Base-by-base conservation (phyloP, 2,329 filamentous ascomycete genomes). In the Aurifilum marmelostoma region DNA sequence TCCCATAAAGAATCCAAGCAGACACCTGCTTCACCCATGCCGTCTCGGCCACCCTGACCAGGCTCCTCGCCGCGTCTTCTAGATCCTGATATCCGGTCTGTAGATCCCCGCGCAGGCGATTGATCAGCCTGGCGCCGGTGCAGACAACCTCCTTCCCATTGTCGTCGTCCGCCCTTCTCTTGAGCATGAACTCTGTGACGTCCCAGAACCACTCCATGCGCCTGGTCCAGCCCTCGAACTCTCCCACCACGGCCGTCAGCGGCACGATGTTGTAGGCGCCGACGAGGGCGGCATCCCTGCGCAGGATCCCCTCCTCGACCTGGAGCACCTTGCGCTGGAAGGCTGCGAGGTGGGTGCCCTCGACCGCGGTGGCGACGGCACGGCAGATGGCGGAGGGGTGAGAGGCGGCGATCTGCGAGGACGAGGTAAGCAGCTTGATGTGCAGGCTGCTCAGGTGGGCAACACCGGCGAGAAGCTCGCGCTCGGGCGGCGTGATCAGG, bases 211-310 rank as follows among this genome's bases (percentile, higher is more conserved):
- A 98, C 75, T 94, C 90, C 83, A 98, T 87, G 47, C 90, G 85
- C 74, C 93, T 87, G 61, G 87, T 91, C 95, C 95, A 98, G 58
- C 88, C 91, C n/a, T 91, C 89, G 75, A 98, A 97, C 75, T 96
- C 91, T 6, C 87, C 87, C 37, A 97, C 89, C 27, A 98, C 86
- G 1, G 90, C 91, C 63, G 96, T 97, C 74, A 99, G 81, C 2
- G 96, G 95, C 29, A 98, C 95, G 71, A 97, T 97, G 71, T 95
- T 91, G 78, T 97, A 97, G 0, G 92, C 95, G 56, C 95, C 95
- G 1, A 98, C 95, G 69, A 92, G 88, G 8, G 84, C 87, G 2
- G 94, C 86, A 81, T 97, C 93, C 75, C 89, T 88, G 60, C 85
- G 87, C 64, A 98, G 81, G 34, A 99, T 92, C 16, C 86, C 86